Base-by-base conservation (phyloP, 2,329 filamentous ascomycete genomes). In the Fusarium coffeatum region DNA sequence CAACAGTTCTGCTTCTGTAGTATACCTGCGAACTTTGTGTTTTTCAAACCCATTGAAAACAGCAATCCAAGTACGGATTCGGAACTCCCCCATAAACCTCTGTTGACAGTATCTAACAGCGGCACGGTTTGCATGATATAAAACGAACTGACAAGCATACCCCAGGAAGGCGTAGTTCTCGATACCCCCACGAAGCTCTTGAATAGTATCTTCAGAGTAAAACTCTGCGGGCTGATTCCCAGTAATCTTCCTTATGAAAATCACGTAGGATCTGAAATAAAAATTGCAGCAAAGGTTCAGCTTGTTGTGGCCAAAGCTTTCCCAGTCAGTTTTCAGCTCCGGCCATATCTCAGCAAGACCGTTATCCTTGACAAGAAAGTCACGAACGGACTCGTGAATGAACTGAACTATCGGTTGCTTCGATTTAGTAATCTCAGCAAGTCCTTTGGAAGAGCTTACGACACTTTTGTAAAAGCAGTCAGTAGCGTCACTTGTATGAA, bases 331-430 rank as follows among this genome's bases (percentile, higher is more conserved):
- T 2, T 43, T 50, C 2, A 73, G 28, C 0, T 64, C 63, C 2
- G 72, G 55, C 72, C 72, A 76, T 0, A 74, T 34, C 9, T 59
- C 55, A 0, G 49, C 11, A 0, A 82, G 63, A 0, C 82, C 80
- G 0, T 71, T 61, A 3, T 80, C 78, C 10, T 79, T 79, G 5
- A 84, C 23, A 0, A 87, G 75, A 47, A 83, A 86, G 12, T 86
- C 84, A 1, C 79, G 72, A 0, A 87, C 83, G 0, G 85, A 85
- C 66, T 86, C 83, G 41, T 87, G 85, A 8, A 87, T 86, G 71
- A 87, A 88, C 60, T 88, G 86, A 1, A 87, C 82, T 0, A 68
- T 81, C 0, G 72, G 68, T 0, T 25, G 3, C 15, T 76, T 69
- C 0, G 74, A 70, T 16, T 72, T 79, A 0, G 80, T 82, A 2